phyloP scores from a whole-genome alignment of 1,139 yeast genomes.

The Protomyces arabidopsidicola region DNA sequence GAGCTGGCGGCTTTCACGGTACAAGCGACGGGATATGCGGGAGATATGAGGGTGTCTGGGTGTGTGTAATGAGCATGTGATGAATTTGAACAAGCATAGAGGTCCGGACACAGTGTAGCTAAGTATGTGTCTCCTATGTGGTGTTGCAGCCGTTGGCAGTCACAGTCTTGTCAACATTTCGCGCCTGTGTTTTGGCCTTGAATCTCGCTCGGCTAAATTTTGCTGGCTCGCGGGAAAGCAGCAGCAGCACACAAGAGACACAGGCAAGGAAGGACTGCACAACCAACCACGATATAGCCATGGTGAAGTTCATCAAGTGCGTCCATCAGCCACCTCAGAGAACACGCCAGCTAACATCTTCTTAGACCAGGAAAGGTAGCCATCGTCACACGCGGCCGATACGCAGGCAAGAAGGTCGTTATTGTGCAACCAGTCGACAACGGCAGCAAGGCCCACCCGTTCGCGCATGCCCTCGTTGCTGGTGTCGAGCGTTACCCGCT shows the following conservation, averaged over 20 bases:
- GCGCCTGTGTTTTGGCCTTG: too few relatives aligned
- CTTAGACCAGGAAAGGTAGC: slow-evolving; percentile 45
- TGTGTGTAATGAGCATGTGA: too few relatives aligned
- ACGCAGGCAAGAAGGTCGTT: slow-evolving; percentile 99
- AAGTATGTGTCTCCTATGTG: too few relatives aligned
- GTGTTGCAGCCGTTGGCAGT: neutral
- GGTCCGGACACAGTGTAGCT: too few relatives aligned
- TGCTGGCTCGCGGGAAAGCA: too few relatives aligned
- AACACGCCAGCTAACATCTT: neutral
- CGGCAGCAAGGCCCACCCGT: slow-evolving; percentile 97
- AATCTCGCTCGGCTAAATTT: neutral
- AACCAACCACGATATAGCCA: neutral
- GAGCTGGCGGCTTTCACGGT: neutral
- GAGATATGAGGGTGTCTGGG: too few relatives aligned
- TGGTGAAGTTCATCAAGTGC: neutral
- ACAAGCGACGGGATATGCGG: too few relatives aligned
- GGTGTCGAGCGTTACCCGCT: slow-evolving; percentile 99
- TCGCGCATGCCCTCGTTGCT: slow-evolving; percentile 99
- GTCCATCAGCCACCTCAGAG: neutral
- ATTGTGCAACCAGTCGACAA: slow-evolving; percentile 98
- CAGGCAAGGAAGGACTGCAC: too few relatives aligned
- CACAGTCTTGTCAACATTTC: neutral
- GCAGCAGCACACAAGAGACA: too few relatives aligned
- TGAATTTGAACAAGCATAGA: too few relatives aligned
- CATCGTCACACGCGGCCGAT: slow-evolving; percentile 99